phyloP scores from a whole-genome alignment of 306 rosid species.

The Prunus fruticosa region DNA sequence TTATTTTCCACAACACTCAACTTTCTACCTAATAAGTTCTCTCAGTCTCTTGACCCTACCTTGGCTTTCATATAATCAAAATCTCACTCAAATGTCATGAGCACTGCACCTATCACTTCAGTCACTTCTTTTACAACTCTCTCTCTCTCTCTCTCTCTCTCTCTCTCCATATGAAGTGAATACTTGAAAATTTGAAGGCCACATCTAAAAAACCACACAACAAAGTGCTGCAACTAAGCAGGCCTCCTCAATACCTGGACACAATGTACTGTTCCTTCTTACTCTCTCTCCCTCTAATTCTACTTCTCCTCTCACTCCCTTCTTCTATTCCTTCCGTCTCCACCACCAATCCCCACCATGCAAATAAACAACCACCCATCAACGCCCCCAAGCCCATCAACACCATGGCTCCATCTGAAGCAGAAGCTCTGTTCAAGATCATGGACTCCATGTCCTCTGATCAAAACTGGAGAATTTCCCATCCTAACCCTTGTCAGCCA shows the following conservation, averaged over 20 bases:
- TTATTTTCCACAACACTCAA: slow-evolving; percentile 5
- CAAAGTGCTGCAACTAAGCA: slow-evolving; percentile 8
- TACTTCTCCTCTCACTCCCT: slow-evolving; percentile 24
- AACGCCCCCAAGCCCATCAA: background rate
- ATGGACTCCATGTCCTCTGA: slow-evolving; percentile 57
- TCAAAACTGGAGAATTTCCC: slow-evolving; percentile 39
- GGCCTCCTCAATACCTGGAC: slow-evolving; percentile 8
- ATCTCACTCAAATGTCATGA: slow-evolving; percentile 19
- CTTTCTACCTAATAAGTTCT: slow-evolving; percentile 1
- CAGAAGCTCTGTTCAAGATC: slow-evolving; percentile 46
- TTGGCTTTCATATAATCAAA: slow-evolving; percentile 14
- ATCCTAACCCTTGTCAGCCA: slow-evolving; percentile 44
- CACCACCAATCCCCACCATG: slow-evolving; percentile 10
- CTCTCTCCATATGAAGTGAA: background rate
- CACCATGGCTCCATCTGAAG: slow-evolving; percentile 32
- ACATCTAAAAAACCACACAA: slow-evolving; percentile 6
- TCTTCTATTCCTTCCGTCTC: slow-evolving; percentile 27
- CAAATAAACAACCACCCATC: slow-evolving; percentile 5
- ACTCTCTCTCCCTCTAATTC: slow-evolving; percentile 13
- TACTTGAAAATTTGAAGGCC: background rate
- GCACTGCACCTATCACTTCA: slow-evolving; percentile 32
- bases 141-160: slow-evolving; percentile 19
- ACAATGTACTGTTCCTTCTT: slow-evolving; percentile 27
- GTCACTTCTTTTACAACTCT: slow-evolving; percentile 16
- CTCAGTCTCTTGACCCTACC: slow-evolving; percentile 22